Percentiles rank a stretch among this genome's conserved stretches.
Evolutionary conservation across 208 protist species (phyloP).

Genomic region (Acanthamoeba lenticulata): DNA sequence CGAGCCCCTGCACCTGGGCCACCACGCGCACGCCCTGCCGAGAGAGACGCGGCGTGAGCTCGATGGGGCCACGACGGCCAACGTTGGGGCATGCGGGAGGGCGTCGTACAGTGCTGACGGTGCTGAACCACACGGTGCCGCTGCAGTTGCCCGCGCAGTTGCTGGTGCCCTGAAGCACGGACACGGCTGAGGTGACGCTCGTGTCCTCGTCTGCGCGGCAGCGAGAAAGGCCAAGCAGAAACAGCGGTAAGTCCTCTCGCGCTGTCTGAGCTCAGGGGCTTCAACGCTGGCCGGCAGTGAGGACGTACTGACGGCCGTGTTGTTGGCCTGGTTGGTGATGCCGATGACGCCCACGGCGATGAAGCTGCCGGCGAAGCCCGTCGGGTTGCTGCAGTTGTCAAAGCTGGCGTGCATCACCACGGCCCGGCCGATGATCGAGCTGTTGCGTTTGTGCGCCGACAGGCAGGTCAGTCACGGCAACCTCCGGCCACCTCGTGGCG

Average conservation of each 20-base stretch:
- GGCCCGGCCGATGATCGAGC: constrained; percentile 5
- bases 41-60: neutral
- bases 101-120: neutral
- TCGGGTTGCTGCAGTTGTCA: neutral
- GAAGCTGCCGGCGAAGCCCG: neutral
- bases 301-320: neutral
- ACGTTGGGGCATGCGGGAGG: neutral
- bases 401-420: neutral
- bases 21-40: neutral
- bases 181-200: neutral
- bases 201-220: neutral
- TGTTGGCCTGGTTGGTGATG: neutral
- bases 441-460: neutral
- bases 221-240: neutral
- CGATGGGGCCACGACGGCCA: neutral
- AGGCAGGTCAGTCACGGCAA: neutral
- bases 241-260: neutral
- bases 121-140: neutral
- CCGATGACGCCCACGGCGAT: neutral
- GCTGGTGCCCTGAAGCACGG: neutral
- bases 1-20: neutral
- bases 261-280: too few species aligned
- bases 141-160: neutral
- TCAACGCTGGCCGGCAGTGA: neutral
- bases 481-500: neutral